Conservation (phyloP, 257 asterid genomes). For the Capsicum chinense region DNA sequence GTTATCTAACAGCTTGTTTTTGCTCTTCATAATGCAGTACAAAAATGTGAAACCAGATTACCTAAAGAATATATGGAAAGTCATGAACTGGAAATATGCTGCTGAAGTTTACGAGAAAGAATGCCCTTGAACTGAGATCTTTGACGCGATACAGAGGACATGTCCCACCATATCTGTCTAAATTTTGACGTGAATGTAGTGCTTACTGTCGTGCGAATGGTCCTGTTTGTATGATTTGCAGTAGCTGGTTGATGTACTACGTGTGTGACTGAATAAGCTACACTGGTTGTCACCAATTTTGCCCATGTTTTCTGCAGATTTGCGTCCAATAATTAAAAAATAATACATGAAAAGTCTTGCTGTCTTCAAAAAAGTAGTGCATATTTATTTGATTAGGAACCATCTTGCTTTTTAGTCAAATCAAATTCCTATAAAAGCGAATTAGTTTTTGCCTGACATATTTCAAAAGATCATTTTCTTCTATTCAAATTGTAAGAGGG, state of each 20-base stretch:
- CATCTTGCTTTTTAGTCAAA: too few species aligned
- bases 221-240: background rate
- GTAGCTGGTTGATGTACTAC: background rate
- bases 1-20: background rate
- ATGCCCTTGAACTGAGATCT: conserved; percentile 42
- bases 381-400: too few species aligned
- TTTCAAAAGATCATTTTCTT: too few species aligned
- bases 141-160: background rate
- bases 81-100: conserved; percentile 71
- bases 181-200: background rate
- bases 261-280: background rate
- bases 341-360: background rate
- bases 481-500: too few species aligned
- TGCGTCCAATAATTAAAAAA: background rate
- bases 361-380: background rate
- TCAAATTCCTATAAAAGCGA: too few species aligned
- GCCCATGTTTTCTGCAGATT: background rate
- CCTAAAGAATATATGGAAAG: conserved; percentile 67
- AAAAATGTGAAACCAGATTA: conserved; percentile 66
- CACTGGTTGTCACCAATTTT: background rate
- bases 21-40: conserved; percentile 23
- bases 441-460: too few species aligned
- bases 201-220: background rate
- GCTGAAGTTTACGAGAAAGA: conserved; percentile 56
- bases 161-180: background rate